Conservation (phyloP, 2,329 filamentous ascomycete genomes). For the Plectosphaerella cucumerina region DNA sequence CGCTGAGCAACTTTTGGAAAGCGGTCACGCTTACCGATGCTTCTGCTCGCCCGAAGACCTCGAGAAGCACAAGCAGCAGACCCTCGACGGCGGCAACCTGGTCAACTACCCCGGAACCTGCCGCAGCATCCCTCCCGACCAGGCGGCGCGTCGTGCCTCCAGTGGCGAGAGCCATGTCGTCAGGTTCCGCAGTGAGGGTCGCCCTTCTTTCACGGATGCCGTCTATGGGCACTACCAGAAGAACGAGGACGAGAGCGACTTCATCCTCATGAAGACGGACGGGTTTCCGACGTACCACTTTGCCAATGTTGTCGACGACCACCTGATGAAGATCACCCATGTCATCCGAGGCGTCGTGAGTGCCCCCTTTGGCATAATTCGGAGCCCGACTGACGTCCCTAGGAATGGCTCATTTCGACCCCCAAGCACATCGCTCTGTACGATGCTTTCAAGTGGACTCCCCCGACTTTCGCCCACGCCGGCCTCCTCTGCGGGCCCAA, state of each 20-base stretch:
- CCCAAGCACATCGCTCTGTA: constrained; percentile 71
- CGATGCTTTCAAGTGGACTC: constrained; percentile 68
- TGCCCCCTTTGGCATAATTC: constrained; percentile 6
- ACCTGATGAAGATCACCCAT: constrained; percentile 92
- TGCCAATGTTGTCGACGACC: constrained; percentile 94
- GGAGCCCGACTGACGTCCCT: not conserved
- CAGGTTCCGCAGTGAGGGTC: constrained; percentile 63
- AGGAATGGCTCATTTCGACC: constrained; percentile 96
- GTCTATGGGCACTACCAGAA: constrained; percentile 70
- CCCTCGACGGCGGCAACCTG: constrained; percentile 45
- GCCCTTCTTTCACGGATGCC: constrained; percentile 67
- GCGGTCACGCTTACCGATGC: constrained; percentile 81
- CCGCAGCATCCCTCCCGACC: constrained; percentile 56
- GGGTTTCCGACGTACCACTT: constrained; percentile 95
- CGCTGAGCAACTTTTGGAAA: constrained; percentile 62
- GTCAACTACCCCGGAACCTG: constrained; percentile 63
- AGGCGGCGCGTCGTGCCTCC: constrained; percentile 67
- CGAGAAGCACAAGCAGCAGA: constrained; percentile 59
- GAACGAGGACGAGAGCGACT: constrained; percentile 64
- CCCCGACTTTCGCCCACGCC: constrained; percentile 75
- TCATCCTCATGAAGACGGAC: constrained; percentile 86
- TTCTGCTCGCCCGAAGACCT: constrained; percentile 79
- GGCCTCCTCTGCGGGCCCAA: constrained; percentile 66
- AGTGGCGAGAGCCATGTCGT: constrained; percentile 71
- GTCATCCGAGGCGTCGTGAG: constrained; percentile 81